Evolutionary conservation across 2,329 filamentous ascomycete species (phyloP).

Genomic region (Exophiala sp.): DNA sequence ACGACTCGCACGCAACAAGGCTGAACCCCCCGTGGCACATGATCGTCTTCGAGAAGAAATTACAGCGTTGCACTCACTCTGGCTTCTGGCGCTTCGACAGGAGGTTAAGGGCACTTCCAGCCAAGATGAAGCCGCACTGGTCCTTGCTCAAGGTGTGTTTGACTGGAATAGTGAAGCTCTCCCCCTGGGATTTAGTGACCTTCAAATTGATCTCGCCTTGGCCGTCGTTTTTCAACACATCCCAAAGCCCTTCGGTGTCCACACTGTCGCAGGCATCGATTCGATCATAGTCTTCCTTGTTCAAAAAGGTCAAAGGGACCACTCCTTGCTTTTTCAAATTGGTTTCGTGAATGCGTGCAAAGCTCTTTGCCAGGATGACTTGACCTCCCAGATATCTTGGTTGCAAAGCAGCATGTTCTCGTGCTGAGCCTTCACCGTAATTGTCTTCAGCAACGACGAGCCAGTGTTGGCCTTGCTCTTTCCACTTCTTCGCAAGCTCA

Average conservation of each 20-base stretch:
- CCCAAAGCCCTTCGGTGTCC: constrained; percentile 74
- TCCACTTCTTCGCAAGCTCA: constrained; percentile 81
- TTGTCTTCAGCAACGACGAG: constrained; percentile 96
- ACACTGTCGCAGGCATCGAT: constrained; percentile 82
- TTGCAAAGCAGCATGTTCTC: constrained; percentile 86
- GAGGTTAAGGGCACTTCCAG: constrained; percentile 89
- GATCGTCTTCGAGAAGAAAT: background rate
- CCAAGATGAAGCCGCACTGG: constrained; percentile 87
- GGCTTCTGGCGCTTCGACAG: constrained; percentile 53
- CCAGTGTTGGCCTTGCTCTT: constrained; percentile 71
- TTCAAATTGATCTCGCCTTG: constrained; percentile 68
- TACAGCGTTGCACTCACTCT: constrained; percentile 8
- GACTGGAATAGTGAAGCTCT: constrained; percentile 68
- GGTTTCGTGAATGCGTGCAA: constrained; percentile 91
- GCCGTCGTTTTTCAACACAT: constrained; percentile 75
- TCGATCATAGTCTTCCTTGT: constrained; percentile 82
- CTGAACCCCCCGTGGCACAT: background rate
- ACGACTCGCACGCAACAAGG: background rate
- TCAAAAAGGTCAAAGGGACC: constrained; percentile 83
- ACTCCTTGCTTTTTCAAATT: constrained; percentile 98
- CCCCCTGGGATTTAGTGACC: constrained; percentile 62
- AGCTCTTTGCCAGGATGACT: constrained; percentile 79
- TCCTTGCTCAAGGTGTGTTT: constrained; percentile 85
- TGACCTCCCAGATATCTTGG: constrained; percentile 85
- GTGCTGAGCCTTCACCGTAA: constrained; percentile 86